These are phyloP conservation scores for Termitomyces sp. DNA, from an alignment of 768 basidiomycete species.

Conservation along the genomic window DNA sequence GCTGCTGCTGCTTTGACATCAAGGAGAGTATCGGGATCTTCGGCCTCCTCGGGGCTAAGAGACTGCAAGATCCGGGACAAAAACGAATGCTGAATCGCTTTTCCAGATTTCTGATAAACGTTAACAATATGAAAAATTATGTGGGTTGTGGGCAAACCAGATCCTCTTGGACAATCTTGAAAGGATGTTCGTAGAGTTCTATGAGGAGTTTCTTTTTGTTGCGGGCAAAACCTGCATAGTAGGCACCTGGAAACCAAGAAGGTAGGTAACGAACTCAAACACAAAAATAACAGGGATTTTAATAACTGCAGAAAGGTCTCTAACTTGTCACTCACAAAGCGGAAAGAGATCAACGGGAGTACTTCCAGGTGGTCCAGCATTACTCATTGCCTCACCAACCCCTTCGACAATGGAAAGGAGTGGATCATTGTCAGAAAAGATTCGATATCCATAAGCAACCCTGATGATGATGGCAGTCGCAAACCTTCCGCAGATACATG, in stretches of 20 bases:
- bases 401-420: conserved; percentile 31
- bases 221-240: conserved; percentile 17
- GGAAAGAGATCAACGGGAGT: conserved; percentile 18
- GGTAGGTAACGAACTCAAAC: conserved; percentile 31
- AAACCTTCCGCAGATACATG: conserved; percentile 2
- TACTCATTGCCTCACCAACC: conserved; percentile 19
- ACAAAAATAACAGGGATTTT: too few species aligned
- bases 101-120: conserved; percentile 16
- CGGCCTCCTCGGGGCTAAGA: conserved; percentile 2
- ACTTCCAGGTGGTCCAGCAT: conserved; percentile 20
- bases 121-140: conserved; percentile 2
- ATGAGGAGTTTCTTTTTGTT: conserved; percentile 6
- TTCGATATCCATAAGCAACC: conserved; percentile 28
- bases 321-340: conserved; percentile 15
- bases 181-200: conserved; percentile 27
- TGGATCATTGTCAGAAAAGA: conserved; percentile 30
- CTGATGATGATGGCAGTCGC: conserved; percentile 20
- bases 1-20: conserved; percentile 19
- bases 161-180: conserved; percentile 23
- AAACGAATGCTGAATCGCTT: conserved; percentile 21
- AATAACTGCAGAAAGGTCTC: too few species aligned
- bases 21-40: neutral
- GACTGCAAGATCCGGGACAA: conserved; percentile 14
- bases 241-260: conserved; percentile 29
- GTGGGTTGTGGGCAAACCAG: too few species aligned